phyloP scores from a whole-genome alignment of 352 stramenopile genomes.

The Globisporangium barbulae region DNA sequence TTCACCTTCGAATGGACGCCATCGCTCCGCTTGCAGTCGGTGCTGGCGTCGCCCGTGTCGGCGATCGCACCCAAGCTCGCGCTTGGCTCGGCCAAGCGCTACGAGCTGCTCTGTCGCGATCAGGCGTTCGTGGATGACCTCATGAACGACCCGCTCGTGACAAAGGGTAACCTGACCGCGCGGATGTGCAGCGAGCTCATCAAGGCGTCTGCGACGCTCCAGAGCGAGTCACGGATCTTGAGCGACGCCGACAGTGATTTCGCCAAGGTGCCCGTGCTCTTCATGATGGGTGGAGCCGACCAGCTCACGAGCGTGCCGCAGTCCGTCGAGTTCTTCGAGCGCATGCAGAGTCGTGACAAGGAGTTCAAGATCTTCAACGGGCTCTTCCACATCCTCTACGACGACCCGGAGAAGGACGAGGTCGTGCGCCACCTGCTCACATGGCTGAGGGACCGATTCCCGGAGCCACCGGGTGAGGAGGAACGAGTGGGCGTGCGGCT shows the following conservation, averaged over 20 bases:
- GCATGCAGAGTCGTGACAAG: conserved; percentile 31
- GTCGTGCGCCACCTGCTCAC: neutral
- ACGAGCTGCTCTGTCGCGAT: conserved; percentile 26
- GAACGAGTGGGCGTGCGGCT: neutral
- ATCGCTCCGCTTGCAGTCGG: conserved; percentile 14
- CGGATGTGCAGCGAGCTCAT: conserved; percentile 15
- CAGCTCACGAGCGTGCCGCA: conserved; percentile 24
- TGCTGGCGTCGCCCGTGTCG: conserved; percentile 18
- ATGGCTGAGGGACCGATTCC: neutral
- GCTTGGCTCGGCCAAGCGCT: conserved; percentile 21
- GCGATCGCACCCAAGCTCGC: conserved; percentile 21
- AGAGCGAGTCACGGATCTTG: conserved; percentile 5
- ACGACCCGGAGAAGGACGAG: conserved; percentile 26
- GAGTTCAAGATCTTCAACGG: conserved; percentile 30
- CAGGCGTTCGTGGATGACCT: conserved; percentile 25
- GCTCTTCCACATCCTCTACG: conserved; percentile 34
- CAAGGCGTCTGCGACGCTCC: conserved; percentile 19
- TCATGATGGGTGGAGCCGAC: conserved; percentile 30
- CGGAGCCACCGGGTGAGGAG: neutral
- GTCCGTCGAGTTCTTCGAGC: conserved; percentile 14
- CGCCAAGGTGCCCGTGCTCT: conserved; percentile 21
- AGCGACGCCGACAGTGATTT: conserved; percentile 19
- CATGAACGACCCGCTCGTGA: conserved; percentile 25
- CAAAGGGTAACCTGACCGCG: neutral
- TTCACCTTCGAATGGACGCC: conserved; percentile 19